phyloP scores from a whole-genome alignment of 768 basidiomycete genomes.

The Mycena latifolia region DNA sequence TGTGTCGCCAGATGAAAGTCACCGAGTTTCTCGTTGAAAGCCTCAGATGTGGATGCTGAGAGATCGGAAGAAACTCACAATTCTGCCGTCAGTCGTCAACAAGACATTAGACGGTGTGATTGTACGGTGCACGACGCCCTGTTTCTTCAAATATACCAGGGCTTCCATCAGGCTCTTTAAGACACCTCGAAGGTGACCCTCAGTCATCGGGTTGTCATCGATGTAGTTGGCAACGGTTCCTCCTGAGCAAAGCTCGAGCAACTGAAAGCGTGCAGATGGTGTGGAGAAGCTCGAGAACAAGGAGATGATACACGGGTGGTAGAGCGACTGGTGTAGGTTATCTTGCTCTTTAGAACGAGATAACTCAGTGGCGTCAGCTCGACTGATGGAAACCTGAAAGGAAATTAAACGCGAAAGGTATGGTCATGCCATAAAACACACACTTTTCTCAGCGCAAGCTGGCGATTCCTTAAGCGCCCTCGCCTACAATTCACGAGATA shows the following conservation, averaged over 20 bases:
- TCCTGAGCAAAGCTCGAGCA: slow-evolving; percentile 59
- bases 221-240: slow-evolving; percentile 54
- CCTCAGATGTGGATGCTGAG: not conserved
- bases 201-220: slow-evolving; percentile 39
- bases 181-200: slow-evolving; percentile 53
- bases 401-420: not conserved
- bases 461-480: slow-evolving; percentile 57
- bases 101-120: slow-evolving; percentile 55
- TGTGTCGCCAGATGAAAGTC: slow-evolving; percentile 54
- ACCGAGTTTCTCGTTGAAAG: slow-evolving; percentile 56
- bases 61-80: slow-evolving; percentile 47
- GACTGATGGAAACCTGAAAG: slow-evolving; percentile 14
- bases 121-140: slow-evolving; percentile 58
- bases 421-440: not conserved
- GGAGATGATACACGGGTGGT: slow-evolving; percentile 64
- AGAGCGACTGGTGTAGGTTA: slow-evolving; percentile 54
- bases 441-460: slow-evolving; percentile 60
- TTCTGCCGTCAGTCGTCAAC: slow-evolving; percentile 51
- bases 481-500: slow-evolving; percentile 58
- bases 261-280: slow-evolving; percentile 47
- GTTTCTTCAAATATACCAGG: slow-evolving; percentile 56
- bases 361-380: slow-evolving; percentile 21
- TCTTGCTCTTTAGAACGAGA: slow-evolving; percentile 7
- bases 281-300: slow-evolving; percentile 56
- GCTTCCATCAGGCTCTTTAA: slow-evolving; percentile 55